Evolutionary conservation across 2,329 filamentous ascomycete species (phyloP), one percentile per base, ranked within the genome.

Genomic region (Alternaria arbusti): DNA sequence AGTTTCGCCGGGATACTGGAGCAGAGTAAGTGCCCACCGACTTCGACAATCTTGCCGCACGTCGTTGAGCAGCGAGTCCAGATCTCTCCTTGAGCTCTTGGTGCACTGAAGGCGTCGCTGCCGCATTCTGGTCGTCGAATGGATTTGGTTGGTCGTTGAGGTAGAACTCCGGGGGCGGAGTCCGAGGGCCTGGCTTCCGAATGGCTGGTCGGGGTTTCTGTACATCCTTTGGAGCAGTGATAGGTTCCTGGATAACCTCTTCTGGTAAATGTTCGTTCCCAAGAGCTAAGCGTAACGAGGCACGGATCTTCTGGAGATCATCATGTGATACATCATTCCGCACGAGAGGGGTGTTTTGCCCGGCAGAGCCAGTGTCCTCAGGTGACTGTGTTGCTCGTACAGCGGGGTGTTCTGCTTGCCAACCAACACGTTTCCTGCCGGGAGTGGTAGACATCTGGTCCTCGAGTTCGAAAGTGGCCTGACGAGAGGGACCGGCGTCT

Each of bases 161-260:
- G 50, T 69, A 69, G 46, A 80, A 74, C 61, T 78, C 72, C n/a
- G 75, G 72, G 11, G 77, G 73, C 12, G 76, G 73, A 13, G 76
- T 78, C 20, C 74, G 73, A 15, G 69, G 59, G 30, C 64, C 68
- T 12, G 60, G 43, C 71, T 75, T 79, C 23, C 78, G 73, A 22
- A 81, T 81, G 7, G 78, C 78, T 44, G 79, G 79, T 23, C 76
- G 76, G 43, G 78, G 79, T 51, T 74, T 78, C 25, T 77, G 74
- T 22, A 79, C 70, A 46, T 73, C 70, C 32, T 67, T 68, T 52
- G 66, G 36, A 7, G 59, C 57, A 22, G 60, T 57, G 49, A 59
- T 63, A 23, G 56, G 62, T 63, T 67, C 65, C 22, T 66, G 59
- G 26, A 66, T 61, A 44, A 63, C 60, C 44, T 63, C 55, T 49